Evolutionary conservation across 352 stramenopile genomes (phyloP).

Genomic region (Phytophthora fragariae): DNA sequence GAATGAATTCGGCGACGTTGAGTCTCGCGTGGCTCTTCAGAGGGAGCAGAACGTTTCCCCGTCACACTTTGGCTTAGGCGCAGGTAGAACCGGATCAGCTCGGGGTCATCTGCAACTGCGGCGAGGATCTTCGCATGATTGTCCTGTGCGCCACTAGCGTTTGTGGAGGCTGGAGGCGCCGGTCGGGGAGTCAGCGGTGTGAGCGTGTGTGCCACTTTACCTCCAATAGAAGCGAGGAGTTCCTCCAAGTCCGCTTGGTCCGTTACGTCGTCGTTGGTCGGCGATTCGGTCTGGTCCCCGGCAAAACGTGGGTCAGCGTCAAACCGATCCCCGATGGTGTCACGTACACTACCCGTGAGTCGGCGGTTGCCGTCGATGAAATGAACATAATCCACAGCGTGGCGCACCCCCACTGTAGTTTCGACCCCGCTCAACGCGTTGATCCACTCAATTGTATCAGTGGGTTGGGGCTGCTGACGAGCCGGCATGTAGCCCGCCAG

Average conservation of each 20-base stretch:
- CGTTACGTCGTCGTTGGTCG: not conserved
- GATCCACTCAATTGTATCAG: slow-evolving; percentile 8
- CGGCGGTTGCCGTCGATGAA: slow-evolving; percentile 6
- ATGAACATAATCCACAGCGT: slow-evolving; percentile 12
- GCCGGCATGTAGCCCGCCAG: not conserved
- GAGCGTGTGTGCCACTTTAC: not conserved
- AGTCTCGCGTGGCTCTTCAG: not conserved
- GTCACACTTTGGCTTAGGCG: not conserved
- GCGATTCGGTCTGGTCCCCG: not conserved
- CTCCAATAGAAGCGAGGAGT: not conserved
- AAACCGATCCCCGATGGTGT: not conserved
- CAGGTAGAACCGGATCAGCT: slow-evolving; percentile 1
- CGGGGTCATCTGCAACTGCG: slow-evolving; percentile 2
- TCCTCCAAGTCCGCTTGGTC: not conserved
- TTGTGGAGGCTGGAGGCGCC: too few relatives aligned
- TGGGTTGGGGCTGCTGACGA: slow-evolving; percentile 2
- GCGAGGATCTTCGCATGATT: too few relatives aligned
- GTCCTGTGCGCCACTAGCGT: too few relatives aligned
- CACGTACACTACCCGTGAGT: not conserved
- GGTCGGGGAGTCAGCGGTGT: too few relatives aligned
- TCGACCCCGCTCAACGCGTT: not conserved
- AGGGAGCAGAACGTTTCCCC: not conserved
- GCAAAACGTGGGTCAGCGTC: slow-evolving; percentile 4
- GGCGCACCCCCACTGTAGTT: slow-evolving; percentile 3
- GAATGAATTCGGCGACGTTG: not conserved